Evolutionary conservation across 202 grass and related monocot genomes (phyloP), one percentile per base, ranked within the genome.

Genomic region (Brachypodium distachyon): DNA sequence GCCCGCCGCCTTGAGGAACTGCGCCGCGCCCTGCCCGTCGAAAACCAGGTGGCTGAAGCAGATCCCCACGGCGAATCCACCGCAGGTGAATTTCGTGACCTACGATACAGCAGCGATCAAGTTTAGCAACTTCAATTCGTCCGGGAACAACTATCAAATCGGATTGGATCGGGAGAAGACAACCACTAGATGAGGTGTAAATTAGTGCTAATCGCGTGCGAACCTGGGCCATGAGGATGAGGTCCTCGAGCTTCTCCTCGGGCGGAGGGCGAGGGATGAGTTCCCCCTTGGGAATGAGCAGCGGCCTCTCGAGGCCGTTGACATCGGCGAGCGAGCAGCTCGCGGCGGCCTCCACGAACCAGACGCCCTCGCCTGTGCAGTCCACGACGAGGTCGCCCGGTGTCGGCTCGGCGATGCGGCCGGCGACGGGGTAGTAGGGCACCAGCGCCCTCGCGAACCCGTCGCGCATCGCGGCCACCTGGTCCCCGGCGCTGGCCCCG

Each of bases 31-130:
- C 51, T 91, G 86, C 46, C 94, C 90, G 58, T 97, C 94, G 73
- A 93, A 93, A 71, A 97, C 76, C 69, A 88, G 55, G 84, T 97
- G 94, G 68, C 86, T 97, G 86, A 91, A 93, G 72, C 90, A 87
- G 84, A 97, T 94, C 65, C 88, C 91, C 1, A 97, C 88, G 13
- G 84, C 40, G 67, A 91, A 91, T 4, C 94, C 94, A 8, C 94
- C 88, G 58, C 94, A 97, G 21, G 67, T 82, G 82, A 97, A 97
- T 73, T 83, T 76, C 22, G 90, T 87, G 28, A 93, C 87, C 86
- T 89, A 48, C 25, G 60, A 49, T 52, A n/a, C 36, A 7, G 10
- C 23, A n/a, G 23, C 25, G 27, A 26, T 21, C 67, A 49, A 65
- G 53, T 33, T 81, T 23, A 82, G 62, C 54, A 37, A 28, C 21